Evolutionary conservation across 2,329 filamentous ascomycete genomes (phyloP).

Genomic region (Sporothrix euskadiensis): DNA sequence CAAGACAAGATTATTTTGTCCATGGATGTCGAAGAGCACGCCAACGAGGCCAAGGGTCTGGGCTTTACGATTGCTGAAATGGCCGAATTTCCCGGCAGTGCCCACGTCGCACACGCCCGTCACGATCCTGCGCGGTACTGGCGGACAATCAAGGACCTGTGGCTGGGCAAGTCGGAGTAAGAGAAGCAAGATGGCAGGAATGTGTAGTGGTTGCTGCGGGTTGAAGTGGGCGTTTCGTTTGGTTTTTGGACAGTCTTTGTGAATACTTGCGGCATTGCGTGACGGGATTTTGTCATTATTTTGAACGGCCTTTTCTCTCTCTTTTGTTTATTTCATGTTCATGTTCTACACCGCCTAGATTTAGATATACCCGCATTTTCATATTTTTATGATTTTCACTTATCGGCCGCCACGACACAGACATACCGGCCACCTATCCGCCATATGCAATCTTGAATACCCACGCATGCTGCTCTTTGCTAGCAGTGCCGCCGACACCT

Average conservation of each 20-base stretch:
- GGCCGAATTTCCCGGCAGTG: slow-evolving; percentile 35
- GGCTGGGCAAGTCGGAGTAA: slow-evolving; percentile 37
- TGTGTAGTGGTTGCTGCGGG: background rate
- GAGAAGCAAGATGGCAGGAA: background rate
- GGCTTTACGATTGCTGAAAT: slow-evolving; percentile 53
- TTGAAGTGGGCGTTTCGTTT: background rate
- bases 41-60: slow-evolving; percentile 42
- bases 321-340: background rate
- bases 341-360: background rate
- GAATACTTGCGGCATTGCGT: background rate
- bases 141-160: slow-evolving; percentile 49
- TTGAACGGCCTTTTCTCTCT: background rate
- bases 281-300: background rate
- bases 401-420: background rate
- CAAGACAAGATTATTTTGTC: slow-evolving; percentile 51
- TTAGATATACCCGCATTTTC: background rate
- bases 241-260: background rate
- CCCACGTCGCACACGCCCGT: slow-evolving; percentile 44
- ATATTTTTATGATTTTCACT: background rate
- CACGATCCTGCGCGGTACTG: slow-evolving; percentile 53
- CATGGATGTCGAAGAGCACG: slow-evolving; percentile 52
- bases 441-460: slow-evolving; percentile 44
- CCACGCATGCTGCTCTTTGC: slow-evolving; percentile 44
- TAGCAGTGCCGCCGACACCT: slow-evolving; percentile 37
- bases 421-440: background rate